Conservation (phyloP, 2,329 filamentous ascomycete genomes). For the Pseudopithomyces chartarum region DNA sequence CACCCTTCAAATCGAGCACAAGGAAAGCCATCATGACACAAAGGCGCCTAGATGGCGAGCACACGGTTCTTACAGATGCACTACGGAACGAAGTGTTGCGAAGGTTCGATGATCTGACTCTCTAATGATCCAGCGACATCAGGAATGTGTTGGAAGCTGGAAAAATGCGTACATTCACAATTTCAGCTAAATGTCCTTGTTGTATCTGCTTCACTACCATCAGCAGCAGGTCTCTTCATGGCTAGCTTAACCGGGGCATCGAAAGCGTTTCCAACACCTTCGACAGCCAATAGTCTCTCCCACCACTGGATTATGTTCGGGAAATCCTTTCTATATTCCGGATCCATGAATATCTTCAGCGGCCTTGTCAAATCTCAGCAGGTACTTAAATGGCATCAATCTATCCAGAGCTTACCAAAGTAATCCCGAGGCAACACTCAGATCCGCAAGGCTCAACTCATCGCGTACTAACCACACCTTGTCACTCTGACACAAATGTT, state of each 20-base stretch:
- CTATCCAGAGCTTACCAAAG: background rate
- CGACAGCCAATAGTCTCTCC: conserved; percentile 19
- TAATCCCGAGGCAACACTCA: conserved; percentile 23
- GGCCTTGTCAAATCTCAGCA: conserved; percentile 1
- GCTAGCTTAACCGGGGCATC: conserved; percentile 13
- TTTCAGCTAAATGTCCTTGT: background rate
- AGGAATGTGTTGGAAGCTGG: background rate
- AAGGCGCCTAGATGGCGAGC: background rate
- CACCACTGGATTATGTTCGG: conserved; percentile 26
- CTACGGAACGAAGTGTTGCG: background rate
- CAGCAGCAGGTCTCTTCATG: conserved; percentile 9
- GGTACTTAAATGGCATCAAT: no score
- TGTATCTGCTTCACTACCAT: background rate
- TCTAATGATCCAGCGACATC: background rate
- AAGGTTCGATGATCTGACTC: background rate
- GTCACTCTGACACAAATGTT: conserved; percentile 14
- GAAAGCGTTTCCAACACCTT: conserved; percentile 21
- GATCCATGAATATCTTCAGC: conserved; percentile 23
- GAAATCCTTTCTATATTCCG: conserved; percentile 16
- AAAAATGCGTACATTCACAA: background rate
- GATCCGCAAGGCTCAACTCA: conserved; percentile 27
- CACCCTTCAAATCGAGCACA: background rate
- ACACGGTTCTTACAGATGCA: background rate
- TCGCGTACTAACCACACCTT: conserved; percentile 22
- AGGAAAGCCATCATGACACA: background rate